Conservation (phyloP, 345 rosid genomes). For the Eucalyptus albens region DNA sequence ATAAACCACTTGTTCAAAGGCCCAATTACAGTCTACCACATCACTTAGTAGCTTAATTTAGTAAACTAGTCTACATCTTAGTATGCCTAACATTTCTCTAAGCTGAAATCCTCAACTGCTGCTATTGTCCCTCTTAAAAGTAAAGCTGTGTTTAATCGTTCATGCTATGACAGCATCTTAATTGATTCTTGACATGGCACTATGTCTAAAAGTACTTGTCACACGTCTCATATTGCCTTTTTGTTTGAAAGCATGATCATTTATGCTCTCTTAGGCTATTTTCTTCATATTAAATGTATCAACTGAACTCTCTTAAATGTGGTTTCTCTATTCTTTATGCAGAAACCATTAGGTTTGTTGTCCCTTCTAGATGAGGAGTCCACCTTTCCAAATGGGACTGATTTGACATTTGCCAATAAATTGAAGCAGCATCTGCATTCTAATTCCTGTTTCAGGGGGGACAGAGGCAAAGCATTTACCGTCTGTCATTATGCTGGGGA, state of each 20-base stretch:
- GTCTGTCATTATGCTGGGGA: conserved; percentile 95
- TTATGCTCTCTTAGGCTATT: background rate
- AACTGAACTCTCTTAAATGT: background rate
- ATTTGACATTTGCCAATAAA: conserved; percentile 90
- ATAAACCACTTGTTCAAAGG: background rate
- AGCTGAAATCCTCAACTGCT: background rate
- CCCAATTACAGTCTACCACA: background rate
- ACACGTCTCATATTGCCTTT: background rate
- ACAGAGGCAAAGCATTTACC: conserved; percentile 67
- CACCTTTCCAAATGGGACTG: conserved; percentile 92
- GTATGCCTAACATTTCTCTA: background rate
- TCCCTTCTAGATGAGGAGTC: conserved; percentile 97
- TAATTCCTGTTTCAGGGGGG: conserved; percentile 75
- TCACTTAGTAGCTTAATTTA: background rate
- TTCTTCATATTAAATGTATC: background rate
- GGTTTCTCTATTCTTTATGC: conserved; percentile 14
- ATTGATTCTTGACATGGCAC: background rate
- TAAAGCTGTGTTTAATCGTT: background rate
- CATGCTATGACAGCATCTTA: background rate
- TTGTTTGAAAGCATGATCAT: background rate
- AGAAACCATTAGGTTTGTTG: conserved; percentile 90
- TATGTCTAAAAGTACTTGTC: background rate
- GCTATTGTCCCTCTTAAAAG: background rate
- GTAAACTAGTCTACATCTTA: background rate
- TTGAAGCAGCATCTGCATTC: conserved; percentile 76